phyloP scores from a whole-genome alignment of 306 rosid species.

The Acacia confusa region DNA sequence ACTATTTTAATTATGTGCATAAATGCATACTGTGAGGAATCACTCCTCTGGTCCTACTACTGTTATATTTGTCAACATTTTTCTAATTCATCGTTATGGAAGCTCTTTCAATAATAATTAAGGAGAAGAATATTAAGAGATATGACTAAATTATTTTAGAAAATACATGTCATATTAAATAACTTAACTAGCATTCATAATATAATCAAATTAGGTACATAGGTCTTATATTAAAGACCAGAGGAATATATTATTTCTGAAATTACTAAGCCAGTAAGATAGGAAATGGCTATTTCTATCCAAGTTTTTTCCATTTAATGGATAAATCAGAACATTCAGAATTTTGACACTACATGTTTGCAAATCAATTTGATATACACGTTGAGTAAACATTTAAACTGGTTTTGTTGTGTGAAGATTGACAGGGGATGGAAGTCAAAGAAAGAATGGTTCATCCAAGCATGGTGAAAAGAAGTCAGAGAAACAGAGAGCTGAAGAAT shows the following conservation, averaged over 20 bases:
- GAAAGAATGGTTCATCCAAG: conserved; percentile 29
- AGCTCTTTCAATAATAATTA: no score
- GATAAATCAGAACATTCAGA: background rate
- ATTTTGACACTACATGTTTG: background rate
- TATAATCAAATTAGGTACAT: no score
- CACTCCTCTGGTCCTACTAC: no score
- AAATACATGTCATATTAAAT: no score
- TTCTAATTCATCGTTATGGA: no score
- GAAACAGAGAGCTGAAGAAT: conserved; percentile 28
- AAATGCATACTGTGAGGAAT: background rate
- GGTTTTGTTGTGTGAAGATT: conserved; percentile 46
- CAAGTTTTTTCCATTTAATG: background rate
- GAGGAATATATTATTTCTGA: no score
- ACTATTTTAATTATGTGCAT: background rate
- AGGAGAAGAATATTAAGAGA: no score
- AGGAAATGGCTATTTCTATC: background rate
- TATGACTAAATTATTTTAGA: no score
- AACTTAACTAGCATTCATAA: no score
- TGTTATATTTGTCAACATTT: no score
- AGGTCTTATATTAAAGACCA: no score
- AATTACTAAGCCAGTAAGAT: background rate
- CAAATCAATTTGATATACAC: background rate
- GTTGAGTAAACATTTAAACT: conserved; percentile 26
- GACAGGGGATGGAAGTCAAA: conserved; percentile 38
- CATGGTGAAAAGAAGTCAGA: conserved; percentile 24